Conservation (phyloP, 306 rosid species). For the Cucurbita ficifolia region DNA sequence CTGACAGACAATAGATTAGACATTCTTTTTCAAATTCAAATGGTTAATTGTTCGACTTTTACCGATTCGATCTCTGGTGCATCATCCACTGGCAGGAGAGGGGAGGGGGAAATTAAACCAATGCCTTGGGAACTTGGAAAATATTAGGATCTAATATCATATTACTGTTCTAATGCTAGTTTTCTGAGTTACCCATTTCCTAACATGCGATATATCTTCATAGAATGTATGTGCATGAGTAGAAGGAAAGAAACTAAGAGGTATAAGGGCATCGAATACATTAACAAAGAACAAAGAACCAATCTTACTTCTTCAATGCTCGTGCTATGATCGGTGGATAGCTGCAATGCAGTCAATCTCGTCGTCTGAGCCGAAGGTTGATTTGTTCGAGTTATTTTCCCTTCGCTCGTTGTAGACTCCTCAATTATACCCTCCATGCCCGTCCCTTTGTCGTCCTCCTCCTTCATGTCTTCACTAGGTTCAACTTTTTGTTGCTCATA, state of each 20-base stretch:
- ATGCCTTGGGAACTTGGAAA: background rate
- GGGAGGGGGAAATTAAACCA: background rate
- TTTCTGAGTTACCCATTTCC: background rate
- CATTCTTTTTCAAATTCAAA: no score
- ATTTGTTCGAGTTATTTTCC: slow-evolving; percentile 15
- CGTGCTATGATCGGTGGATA: slow-evolving; percentile 90
- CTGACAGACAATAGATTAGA: background rate
- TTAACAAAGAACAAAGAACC: background rate
- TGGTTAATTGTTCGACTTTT: no score
- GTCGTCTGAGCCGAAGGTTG: slow-evolving; percentile 27
- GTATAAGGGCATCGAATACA: background rate
- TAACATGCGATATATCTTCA: background rate
- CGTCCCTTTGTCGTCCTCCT: slow-evolving; percentile 24
- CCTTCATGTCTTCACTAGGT: slow-evolving; percentile 16
- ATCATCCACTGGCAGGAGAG: background rate
- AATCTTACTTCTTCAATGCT: slow-evolving; percentile 71
- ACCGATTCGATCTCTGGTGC: background rate
- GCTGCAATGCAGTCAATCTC: slow-evolving; percentile 70
- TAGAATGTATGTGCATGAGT: background rate
- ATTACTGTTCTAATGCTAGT: background rate
- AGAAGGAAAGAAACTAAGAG: background rate
- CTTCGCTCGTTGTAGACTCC: slow-evolving; percentile 32
- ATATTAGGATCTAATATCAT: background rate
- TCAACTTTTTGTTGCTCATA: slow-evolving; percentile 43
- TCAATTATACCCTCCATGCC: slow-evolving; percentile 44